Percentiles rank a stretch among this genome's conserved stretches.
phyloP scores from a whole-genome alignment of 2,329 filamentous ascomycete genomes.

The Aureobasidium sp. region DNA sequence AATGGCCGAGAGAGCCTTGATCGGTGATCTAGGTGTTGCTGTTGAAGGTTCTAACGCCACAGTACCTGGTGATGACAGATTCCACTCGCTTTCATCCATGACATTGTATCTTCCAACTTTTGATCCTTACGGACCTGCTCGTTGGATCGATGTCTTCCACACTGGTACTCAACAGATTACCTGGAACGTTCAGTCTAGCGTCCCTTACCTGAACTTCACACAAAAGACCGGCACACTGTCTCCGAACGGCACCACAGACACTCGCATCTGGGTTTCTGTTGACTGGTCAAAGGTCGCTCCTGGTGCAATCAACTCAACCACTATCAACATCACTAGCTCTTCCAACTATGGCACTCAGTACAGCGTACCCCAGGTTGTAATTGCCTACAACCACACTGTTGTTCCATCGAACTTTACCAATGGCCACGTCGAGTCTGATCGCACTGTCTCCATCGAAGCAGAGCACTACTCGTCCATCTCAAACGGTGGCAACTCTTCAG shows the following conservation, averaged over 20 bases:
- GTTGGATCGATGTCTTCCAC: conserved; percentile 57
- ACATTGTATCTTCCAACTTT: conserved; percentile 47
- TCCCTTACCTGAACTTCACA: conserved; percentile 45
- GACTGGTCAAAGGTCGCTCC: conserved; percentile 45
- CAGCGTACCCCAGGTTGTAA: conserved; percentile 37
- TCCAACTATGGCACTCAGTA: conserved; percentile 34
- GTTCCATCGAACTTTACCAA: conserved; percentile 43
- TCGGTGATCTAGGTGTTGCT: conserved; percentile 54
- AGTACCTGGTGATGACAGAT: conserved; percentile 57
- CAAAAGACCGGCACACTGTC: conserved; percentile 42
- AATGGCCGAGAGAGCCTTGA: conserved; percentile 46
- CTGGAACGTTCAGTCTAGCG: conserved; percentile 41
- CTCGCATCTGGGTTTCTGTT: conserved; percentile 45
- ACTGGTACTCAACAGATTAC: conserved; percentile 46
- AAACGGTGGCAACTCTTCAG: conserved; percentile 14
- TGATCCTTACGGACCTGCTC: conserved; percentile 47
- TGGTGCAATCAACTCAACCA: conserved; percentile 29
- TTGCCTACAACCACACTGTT: conserved; percentile 45
- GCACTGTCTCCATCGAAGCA: conserved; percentile 29
- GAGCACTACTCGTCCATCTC: conserved; percentile 24
- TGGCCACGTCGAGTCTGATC: conserved; percentile 56
- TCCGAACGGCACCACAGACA: conserved; percentile 37
- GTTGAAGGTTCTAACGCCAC: conserved; percentile 59
- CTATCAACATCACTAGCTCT: conserved; percentile 44
- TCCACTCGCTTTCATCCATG: conserved; percentile 45